Conservation (phyloP, 345 rosid genomes). For the Citrus mangshanensis region DNA sequence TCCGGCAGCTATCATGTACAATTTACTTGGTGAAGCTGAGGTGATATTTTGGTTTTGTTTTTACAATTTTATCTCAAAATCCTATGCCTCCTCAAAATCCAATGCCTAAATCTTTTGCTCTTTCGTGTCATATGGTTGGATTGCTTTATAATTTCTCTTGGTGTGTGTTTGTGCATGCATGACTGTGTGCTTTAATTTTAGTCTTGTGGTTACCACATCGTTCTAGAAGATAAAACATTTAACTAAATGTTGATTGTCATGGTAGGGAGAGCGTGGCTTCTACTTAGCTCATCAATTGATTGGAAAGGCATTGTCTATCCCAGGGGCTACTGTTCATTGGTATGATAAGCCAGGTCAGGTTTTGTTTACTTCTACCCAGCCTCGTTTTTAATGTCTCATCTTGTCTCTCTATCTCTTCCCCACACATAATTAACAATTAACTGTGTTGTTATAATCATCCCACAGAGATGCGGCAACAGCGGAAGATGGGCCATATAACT, state of each 20-base stretch:
- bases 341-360: conserved; percentile 90
- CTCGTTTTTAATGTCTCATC: not conserved
- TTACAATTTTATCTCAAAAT: not conserved
- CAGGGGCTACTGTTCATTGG: conserved; percentile 91
- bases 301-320: conserved; percentile 59
- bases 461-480: conserved; percentile 85
- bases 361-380: conserved; percentile 1
- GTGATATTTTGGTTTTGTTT: conserved; percentile 27
- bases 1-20: conserved; percentile 86
- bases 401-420: not conserved
- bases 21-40: conserved; percentile 90
- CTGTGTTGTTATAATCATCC: conserved; percentile 8
- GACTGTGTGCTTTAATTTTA: not conserved
- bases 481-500: conserved; percentile 96
- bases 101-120: not conserved
- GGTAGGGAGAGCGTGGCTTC: conserved; percentile 83
- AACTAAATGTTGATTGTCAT: not conserved
- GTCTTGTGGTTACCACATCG: not conserved
- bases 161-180: not conserved
- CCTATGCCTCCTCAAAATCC: too few species aligned
- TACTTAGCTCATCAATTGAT: conserved; percentile 57
- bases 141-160: not conserved
- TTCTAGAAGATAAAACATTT: not conserved
- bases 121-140: not conserved
- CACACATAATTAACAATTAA: not conserved